These are phyloP conservation scores for Hordeum vulgare DNA, from an alignment of 176 grass and related monocot species.

Conservation along the genomic window MorexV3_pseudomolecules_assembly NC_058520.1:190526586-190527085, in stretches of 20 bases:
- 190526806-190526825: not conserved
- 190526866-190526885: no score
- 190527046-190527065: no score
- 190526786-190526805: not conserved
- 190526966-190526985: no score
- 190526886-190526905: no score
- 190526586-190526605: constrained; percentile 81
- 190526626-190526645: constrained; percentile 87
- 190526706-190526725: constrained; percentile 24
- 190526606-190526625: constrained; percentile 84
- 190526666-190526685: constrained; percentile 66
- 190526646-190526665: constrained; percentile 80
- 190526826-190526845: not conserved
- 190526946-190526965: no score
- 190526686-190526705: constrained; percentile 46
- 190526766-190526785: constrained; percentile 44
- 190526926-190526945: no score
- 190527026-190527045: no score
- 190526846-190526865: not conserved
- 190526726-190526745: constrained; percentile 17
- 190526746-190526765: constrained; percentile 49
- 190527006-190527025: no score
- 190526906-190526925: no score
- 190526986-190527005: no score
- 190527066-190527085: no score